Base-by-base conservation (phyloP, 805 yeast genomes). In the Yarrowia sp. region DNA sequence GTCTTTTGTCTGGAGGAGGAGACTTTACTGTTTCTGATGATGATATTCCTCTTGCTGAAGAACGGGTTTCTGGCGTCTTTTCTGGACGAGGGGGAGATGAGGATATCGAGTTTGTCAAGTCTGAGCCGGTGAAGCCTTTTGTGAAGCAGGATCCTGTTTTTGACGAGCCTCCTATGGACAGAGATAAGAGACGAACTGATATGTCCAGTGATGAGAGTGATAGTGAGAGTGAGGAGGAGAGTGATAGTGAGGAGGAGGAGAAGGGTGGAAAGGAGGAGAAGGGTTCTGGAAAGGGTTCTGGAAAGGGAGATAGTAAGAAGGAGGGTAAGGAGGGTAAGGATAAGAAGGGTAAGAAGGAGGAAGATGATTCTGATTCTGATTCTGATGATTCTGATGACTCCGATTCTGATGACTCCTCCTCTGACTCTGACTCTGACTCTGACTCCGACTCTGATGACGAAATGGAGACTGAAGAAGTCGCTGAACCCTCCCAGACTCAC, bases 1-100 rank as follows among this genome's bases (percentile, higher is more conserved):
- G 77, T 6, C 71, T 88, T 61, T 73, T 87, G 58, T 22, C 51
- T 21, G 63, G 63, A 28, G 35, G 36, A 17, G 56, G 21, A 3
- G 22, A 19, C 7, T 58, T 58, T 21, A 41, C 41, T 16, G 30
- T 52, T 9, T 49, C 38, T 10, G 66, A 65, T 9, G 56, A 40
- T 2, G 66, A 65, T 3, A 40, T 35, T 11, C 41, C 38, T 16
- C 17, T 12, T 19, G 48, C 38, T 3, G 62, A 54, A 24, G 44
- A 38, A 32, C 30, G 62, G 1, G 48, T 51, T 21, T 21, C 19
- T 17, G 17, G n/a, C n/a, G 44, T 11, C 3, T 48, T 32, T 9
- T 3, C 16, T 19, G 36, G 22, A 10, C 30, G 24, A 2, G 22
- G 24, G 4, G 30, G 30, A 26, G 30, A 8, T 5, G 46, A 35